phyloP scores from a whole-genome alignment of 805 yeast species.

The Millerago galiae region DNA sequence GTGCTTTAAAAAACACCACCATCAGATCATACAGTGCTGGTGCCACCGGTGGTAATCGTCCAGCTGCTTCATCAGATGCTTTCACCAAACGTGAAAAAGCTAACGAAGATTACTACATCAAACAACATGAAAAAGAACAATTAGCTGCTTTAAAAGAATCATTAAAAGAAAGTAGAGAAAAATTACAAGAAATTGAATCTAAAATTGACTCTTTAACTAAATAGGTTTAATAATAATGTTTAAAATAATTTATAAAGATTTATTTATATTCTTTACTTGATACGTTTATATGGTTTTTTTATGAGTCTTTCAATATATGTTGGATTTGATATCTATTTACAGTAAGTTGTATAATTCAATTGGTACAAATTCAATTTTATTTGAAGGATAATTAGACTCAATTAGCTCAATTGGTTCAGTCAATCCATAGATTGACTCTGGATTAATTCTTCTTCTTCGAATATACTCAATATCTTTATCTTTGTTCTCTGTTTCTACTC shows the following conservation, averaged over 20 bases:
- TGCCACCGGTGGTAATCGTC: slow-evolving; percentile 54
- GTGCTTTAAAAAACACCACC: slow-evolving; percentile 15
- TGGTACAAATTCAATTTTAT: no score
- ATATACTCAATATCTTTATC: no score
- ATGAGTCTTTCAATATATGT: slow-evolving; percentile 1
- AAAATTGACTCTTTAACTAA: slow-evolving; percentile 26
- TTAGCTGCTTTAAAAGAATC: slow-evolving; percentile 69
- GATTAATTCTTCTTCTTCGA: no score
- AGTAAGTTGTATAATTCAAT: no score
- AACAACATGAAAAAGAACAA: slow-evolving; percentile 87
- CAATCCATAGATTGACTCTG: no score
- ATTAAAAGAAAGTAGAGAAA: slow-evolving; percentile 67
- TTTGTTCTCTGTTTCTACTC: no score
- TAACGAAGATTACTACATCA: slow-evolving; percentile 78
- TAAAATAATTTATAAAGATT: not conserved
- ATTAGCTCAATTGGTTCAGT: no score
- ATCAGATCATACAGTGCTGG: slow-evolving; percentile 43
- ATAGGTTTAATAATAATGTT: not conserved
- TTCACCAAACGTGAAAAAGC: slow-evolving; percentile 89
- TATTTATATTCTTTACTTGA: slow-evolving; percentile 1
- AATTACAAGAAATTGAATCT: slow-evolving; percentile 44
- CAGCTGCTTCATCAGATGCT: slow-evolving; percentile 48
- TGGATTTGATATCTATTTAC: slow-evolving; percentile 7
- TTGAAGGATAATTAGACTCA: no score
- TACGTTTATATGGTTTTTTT: not conserved